phyloP scores from a whole-genome alignment of 495 filamentous ascomycete species.

The Umbilicaria muhlenbergii region DNA sequence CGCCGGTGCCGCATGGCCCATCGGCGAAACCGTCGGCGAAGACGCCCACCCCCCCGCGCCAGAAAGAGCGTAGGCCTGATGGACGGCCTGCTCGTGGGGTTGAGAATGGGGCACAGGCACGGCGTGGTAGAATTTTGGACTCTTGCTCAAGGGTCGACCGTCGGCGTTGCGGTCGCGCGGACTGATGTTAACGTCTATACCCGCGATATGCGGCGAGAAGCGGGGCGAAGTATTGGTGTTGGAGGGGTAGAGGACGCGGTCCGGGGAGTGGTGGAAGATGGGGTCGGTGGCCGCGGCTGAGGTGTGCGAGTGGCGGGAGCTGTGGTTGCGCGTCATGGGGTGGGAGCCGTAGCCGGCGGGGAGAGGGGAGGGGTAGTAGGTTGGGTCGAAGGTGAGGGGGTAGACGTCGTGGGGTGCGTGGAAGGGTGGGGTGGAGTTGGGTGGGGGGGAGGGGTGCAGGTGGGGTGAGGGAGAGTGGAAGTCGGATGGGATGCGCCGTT shows the following conservation, averaged over 20 bases:
- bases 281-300: constrained; percentile 15
- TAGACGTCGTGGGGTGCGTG: not conserved
- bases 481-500: constrained; percentile 9
- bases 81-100: too few relatives aligned
- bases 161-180: constrained; percentile 9
- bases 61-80: not conserved
- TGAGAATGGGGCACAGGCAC: not conserved
- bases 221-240: not conserved
- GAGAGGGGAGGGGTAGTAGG: not conserved
- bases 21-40: not conserved
- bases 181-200: not conserved
- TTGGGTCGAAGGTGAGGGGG: not conserved
- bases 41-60: not conserved
- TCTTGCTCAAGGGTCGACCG: constrained; percentile 11
- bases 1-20: too few relatives aligned
- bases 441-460: not conserved
- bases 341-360: constrained; percentile 2
- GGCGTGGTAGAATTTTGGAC: constrained; percentile 6
- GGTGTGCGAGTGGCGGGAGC: constrained; percentile 19
- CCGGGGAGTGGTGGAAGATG: not conserved
- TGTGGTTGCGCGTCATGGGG: constrained; percentile 32
- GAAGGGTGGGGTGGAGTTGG: not conserved
- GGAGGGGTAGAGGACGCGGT: not conserved
- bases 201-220: not conserved
- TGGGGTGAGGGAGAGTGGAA: not conserved